phyloP scores from a whole-genome alignment of 208 protist genomes.

The Leishmania tropica region DNA sequence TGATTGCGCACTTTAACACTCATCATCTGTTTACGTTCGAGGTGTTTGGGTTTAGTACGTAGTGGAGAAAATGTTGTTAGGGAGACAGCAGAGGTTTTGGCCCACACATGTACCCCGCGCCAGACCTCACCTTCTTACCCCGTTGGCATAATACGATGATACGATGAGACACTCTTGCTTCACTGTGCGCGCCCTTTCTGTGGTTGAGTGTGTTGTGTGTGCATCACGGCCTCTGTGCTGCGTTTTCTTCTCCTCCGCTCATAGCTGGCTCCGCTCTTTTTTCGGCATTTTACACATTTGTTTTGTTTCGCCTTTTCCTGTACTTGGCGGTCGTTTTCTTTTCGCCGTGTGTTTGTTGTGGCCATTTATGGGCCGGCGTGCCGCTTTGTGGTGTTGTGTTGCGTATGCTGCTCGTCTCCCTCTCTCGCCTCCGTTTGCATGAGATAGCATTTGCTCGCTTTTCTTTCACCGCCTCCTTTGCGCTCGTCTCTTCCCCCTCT shows the following conservation, averaged over 20 bases:
- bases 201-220: not conserved
- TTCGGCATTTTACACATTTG: not conserved
- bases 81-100: not conserved
- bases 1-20: constrained; percentile 49
- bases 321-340: no score
- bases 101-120: no score
- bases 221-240: not conserved
- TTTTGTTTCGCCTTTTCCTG: not conserved
- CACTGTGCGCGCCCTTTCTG: not conserved
- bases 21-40: constrained; percentile 73
- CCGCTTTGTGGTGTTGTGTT: not conserved
- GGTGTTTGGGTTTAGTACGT: constrained; percentile 76
- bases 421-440: not conserved
- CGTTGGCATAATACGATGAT: not conserved
- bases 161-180: not conserved
- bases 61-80: not conserved
- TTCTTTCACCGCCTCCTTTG: not conserved
- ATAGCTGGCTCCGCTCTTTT: constrained; percentile 1
- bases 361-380: not conserved
- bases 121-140: not conserved
- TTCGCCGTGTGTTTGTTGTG: not conserved
- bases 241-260: not conserved
- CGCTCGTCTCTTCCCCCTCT: not conserved
- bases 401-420: not conserved
- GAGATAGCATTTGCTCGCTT: no score